These are phyloP conservation scores for Calonectria henricotiae DNA, from an alignment of 2,329 filamentous ascomycete genomes.

Conservation along the genomic window DNA sequence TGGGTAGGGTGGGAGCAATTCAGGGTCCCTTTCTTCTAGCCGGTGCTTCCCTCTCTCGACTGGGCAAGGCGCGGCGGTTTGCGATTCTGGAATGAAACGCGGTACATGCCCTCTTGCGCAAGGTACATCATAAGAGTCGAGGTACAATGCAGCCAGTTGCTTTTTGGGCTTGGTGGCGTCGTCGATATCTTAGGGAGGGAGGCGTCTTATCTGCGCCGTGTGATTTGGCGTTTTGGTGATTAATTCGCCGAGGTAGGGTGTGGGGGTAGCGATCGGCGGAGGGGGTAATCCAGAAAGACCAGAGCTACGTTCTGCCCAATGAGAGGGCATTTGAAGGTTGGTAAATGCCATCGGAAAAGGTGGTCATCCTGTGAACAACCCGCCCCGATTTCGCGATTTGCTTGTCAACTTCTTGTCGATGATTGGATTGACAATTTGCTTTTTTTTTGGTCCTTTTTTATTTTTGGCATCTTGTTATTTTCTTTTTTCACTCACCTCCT, in stretches of 20 bases:
- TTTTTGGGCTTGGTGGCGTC: constrained; percentile 39
- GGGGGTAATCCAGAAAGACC: neutral
- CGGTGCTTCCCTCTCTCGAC: neutral
- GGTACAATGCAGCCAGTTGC: constrained; percentile 22
- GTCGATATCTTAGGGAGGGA: constrained; percentile 35
- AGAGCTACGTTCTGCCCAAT: constrained; percentile 12
- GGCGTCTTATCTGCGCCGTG: constrained; percentile 45
- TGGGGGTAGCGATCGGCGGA: constrained; percentile 15
- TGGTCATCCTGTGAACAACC: neutral
- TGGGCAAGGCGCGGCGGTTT: constrained; percentile 13
- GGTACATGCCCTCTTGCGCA: constrained; percentile 14
- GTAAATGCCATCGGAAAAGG: neutral
- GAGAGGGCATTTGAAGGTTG: constrained; percentile 1
- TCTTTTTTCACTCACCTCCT: neutral
- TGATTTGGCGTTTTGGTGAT: constrained; percentile 47
- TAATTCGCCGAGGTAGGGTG: constrained; percentile 40
- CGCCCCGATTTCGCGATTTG: neutral
- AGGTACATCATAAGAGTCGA: constrained; percentile 16
- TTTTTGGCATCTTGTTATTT: neutral
- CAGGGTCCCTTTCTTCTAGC: no score
- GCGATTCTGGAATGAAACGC: constrained; percentile 12
- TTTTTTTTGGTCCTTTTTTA: neutral
- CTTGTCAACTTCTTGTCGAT: neutral
- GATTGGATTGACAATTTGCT: neutral
- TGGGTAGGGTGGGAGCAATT: neutral